These are phyloP conservation scores for Eucalyptus curtisii DNA, from an alignment of 345 rosid genomes.

Conservation along the genomic window DNA sequence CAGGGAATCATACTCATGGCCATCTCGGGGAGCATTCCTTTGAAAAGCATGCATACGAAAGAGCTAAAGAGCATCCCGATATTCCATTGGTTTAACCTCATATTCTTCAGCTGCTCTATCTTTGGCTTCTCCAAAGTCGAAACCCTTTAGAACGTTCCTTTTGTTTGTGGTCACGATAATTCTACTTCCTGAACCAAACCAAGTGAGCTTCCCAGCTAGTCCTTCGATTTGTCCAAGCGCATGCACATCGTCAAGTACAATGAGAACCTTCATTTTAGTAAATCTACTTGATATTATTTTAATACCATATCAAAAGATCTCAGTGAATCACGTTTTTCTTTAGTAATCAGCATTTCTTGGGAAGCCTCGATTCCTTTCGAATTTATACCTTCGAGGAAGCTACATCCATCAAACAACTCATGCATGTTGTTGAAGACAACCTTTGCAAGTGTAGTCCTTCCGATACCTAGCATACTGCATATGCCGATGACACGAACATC, in stretches of 20 bases:
- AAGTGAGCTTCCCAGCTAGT: neutral
- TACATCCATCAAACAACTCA: neutral
- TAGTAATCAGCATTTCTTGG: neutral
- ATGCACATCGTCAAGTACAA: neutral
- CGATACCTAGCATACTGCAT: too few relatives aligned
- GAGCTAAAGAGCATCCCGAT: neutral
- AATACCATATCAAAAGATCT: too few relatives aligned
- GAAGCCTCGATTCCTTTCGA: neutral
- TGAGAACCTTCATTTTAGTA: neutral
- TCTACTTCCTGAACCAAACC: neutral
- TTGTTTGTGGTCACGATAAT: neutral
- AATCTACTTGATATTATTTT: too few relatives aligned
- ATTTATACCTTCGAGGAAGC: neutral
- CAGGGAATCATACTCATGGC: accelerated
- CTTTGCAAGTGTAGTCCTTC: too few relatives aligned
- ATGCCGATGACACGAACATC: too few relatives aligned
- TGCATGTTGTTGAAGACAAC: neutral
- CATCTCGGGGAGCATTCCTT: neutral
- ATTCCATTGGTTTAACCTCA: accelerated
- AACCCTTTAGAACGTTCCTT: accelerated
- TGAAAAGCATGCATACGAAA: neutral
- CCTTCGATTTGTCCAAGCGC: accelerated
- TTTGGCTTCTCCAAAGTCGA: too few relatives aligned
- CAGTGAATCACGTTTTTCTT: too few relatives aligned
- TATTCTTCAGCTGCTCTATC: neutral